Evolutionary conservation across 1,139 yeast genomes (phyloP).

Genomic region (Kodamaea ohmeri): DNA sequence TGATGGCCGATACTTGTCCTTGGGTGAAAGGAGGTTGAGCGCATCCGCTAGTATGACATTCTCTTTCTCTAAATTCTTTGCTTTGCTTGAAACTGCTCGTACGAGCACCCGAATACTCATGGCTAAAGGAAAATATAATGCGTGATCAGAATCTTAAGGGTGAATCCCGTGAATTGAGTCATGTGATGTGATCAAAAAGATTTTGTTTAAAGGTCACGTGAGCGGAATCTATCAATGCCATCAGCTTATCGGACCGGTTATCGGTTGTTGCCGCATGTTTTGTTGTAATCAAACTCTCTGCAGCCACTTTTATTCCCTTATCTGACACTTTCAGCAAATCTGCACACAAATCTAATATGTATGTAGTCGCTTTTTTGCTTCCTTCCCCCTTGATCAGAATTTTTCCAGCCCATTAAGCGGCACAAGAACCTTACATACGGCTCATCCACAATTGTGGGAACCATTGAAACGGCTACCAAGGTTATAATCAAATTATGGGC

Average conservation of each 20-base stretch:
- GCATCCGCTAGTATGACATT: conserved; percentile 38
- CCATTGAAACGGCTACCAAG: neutral
- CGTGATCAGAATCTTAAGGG: no score
- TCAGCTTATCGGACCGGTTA: no score
- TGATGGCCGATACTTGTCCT: conserved; percentile 32
- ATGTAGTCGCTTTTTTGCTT: neutral
- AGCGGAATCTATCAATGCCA: no score
- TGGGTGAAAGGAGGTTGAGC: conserved; percentile 35
- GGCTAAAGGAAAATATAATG: no score
- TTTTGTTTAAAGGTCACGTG: no score
- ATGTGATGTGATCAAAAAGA: neutral
- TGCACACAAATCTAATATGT: no score
- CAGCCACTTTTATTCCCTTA: no score
- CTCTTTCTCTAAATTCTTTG: conserved; percentile 16
- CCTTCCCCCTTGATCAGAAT: neutral
- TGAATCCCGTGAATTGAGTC: no score
- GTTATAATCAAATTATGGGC: neutral
- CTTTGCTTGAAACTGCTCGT: conserved; percentile 13
- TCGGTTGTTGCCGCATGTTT: no score
- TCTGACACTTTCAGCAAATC: no score
- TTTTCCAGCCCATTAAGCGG: neutral
- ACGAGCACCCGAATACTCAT: neutral
- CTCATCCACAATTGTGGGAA: neutral
- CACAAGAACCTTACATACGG: neutral
- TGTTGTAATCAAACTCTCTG: no score